Evolutionary conservation across 495 filamentous ascomycete genomes (phyloP).

Genomic region (Entonaema liquescens): DNA sequence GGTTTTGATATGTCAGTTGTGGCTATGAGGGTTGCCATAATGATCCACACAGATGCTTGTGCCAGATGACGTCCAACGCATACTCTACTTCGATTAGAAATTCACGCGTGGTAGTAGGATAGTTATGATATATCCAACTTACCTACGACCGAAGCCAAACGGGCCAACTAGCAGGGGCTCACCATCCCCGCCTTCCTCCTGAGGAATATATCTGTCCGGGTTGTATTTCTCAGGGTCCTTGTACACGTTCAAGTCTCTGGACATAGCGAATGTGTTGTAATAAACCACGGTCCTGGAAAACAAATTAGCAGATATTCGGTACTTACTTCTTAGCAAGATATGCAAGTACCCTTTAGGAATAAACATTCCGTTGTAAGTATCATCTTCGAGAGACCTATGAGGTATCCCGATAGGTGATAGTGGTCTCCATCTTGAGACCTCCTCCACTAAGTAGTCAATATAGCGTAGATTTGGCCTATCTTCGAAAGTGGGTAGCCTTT

Average conservation of each 20-base stretch:
- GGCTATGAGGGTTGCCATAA: constrained; percentile 40
- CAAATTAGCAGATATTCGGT: neutral
- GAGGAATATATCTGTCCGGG: constrained; percentile 56
- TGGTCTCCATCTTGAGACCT: constrained; percentile 69
- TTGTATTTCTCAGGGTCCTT: constrained; percentile 52
- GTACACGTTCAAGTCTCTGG: constrained; percentile 52
- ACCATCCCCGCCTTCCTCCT: constrained; percentile 55
- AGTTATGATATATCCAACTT: constrained; percentile 2
- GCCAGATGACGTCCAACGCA: constrained; percentile 40
- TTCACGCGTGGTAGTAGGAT: neutral
- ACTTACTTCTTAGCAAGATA: no score
- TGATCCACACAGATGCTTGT: constrained; percentile 43
- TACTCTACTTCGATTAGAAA: constrained; percentile 23
- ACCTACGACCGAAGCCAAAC: constrained; percentile 61
- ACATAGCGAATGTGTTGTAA: constrained; percentile 59
- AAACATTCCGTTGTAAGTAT: constrained; percentile 58
- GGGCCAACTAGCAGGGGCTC: constrained; percentile 60
- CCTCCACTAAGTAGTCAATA: constrained; percentile 60
- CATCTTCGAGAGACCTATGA: constrained; percentile 63
- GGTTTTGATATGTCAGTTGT: constrained; percentile 41
- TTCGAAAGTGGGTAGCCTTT: constrained; percentile 59
- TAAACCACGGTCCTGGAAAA: constrained; percentile 51
- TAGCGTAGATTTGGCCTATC: constrained; percentile 64
- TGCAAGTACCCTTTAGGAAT: constrained; percentile 51
- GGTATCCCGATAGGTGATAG: constrained; percentile 68